Evolutionary conservation across 1,284 basidiomycete genomes (phyloP), one percentile per base, ranked within the genome.

Genomic region (Papiliotrema fonsecae): DNA sequence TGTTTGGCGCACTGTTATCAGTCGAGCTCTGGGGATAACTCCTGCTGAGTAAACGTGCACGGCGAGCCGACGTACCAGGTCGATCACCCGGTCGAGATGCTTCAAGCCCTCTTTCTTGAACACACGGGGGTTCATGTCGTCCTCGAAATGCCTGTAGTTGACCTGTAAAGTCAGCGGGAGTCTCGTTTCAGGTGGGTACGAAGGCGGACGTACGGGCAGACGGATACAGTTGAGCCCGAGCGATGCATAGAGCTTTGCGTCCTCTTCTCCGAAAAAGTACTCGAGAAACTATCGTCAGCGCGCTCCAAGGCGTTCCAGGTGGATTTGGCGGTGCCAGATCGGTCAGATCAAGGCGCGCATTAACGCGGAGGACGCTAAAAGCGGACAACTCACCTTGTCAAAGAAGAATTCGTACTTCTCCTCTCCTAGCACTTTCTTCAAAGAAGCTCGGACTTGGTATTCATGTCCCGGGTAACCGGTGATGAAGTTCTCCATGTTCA

Each of bases 381-480:
- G n/a, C 14, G 28, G 22, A 6, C 11, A 19, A 42, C 51, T 11
- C 56, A 82, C 83, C 75, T 82, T 84, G 72, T 87, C 84, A 58
- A 87, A 88, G 76, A 87, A 88, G 74, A 82, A 85, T 28, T 81
- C 81, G 16, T 85, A 80, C 65, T 86, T 87, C 44, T 82, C 77
- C 50, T 78, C 58, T 2, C 86, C 87, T 22, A 88, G 70, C 0
- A 80, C 79, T 18, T 81, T 77, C 18, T 78, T 77, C n/a, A 88
- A 74, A 3, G 81, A 82, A 16, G 81, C 80, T 39, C 86, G 81
- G 46, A 87, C 82, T 66, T 84, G 81, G 63, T 77, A 40, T 42
- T 67, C 65, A 47, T 70, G 64, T 7, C 69, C 67, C 0, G 69
- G 58, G 52, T 67, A 72, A 14, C 69, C 70, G 16, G 62, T 71